phyloP scores from a whole-genome alignment of 371 early-diverging fungal species.

The Circinella umbellata region DNA sequence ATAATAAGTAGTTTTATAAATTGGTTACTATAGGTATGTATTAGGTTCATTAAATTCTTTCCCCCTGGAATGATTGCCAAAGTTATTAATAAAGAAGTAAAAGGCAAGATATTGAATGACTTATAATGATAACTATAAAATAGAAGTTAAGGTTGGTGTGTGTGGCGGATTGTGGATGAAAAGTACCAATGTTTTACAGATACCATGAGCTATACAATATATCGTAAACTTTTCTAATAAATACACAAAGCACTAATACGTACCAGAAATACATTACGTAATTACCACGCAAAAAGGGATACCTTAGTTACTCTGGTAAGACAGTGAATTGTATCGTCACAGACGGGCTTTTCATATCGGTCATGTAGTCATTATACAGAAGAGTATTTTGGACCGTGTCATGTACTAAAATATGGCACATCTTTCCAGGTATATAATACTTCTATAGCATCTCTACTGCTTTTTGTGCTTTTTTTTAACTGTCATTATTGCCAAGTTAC shows the following conservation, averaged over 20 bases:
- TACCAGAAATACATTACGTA: not conserved
- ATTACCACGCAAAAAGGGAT: slow-evolving; percentile 42
- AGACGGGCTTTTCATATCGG: slow-evolving; percentile 81
- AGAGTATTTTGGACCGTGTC: slow-evolving; percentile 70
- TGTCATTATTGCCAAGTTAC: too few species aligned
- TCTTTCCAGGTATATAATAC: slow-evolving; percentile 60
- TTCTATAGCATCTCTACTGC: too few species aligned
- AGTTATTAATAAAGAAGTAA: slow-evolving; percentile 64
- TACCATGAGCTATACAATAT: not conserved
- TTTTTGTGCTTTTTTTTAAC: too few species aligned
- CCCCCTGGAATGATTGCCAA: slow-evolving; percentile 70
- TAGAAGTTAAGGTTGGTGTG: slow-evolving; percentile 60
- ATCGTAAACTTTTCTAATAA: too few species aligned
- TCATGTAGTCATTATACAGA: slow-evolving; percentile 74
- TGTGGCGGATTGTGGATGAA: slow-evolving; percentile 78
- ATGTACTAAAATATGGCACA: slow-evolving; percentile 80
- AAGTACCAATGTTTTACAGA: slow-evolving; percentile 81
- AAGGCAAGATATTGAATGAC: slow-evolving; percentile 29
- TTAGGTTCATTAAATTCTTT: slow-evolving; percentile 71
- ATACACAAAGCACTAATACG: too few species aligned
- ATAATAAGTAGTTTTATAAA: too few species aligned
- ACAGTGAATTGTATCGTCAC: slow-evolving; percentile 64
- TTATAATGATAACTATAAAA: slow-evolving; percentile 24
- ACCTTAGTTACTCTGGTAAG: slow-evolving; percentile 69
- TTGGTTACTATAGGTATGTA: not conserved